phyloP scores from a whole-genome alignment of 192 early-diverging fungal species.

The Backusella westeae region DNA sequence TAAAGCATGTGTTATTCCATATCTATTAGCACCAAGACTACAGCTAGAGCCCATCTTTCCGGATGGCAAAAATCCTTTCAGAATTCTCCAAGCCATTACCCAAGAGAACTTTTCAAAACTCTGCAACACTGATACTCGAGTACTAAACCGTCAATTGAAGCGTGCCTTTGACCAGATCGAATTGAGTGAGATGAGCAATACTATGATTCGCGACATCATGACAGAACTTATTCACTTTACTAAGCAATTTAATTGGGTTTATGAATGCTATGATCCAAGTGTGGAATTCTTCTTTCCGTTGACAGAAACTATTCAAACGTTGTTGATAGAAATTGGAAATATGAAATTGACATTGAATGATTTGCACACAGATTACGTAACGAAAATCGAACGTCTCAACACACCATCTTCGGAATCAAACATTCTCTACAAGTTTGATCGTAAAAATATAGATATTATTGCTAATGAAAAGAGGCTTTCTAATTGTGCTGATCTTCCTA shows the following conservation, averaged over 20 bases:
- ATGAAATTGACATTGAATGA: constrained; percentile 56
- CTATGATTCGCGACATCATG: constrained; percentile 51
- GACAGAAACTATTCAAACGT: constrained; percentile 39
- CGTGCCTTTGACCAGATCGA: constrained; percentile 57
- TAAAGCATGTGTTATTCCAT: not conserved
- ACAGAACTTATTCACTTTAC: constrained; percentile 44
- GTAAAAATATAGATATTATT: not conserved
- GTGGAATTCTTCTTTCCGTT: constrained; percentile 47
- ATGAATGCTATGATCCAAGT: constrained; percentile 13
- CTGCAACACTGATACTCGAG: constrained; percentile 47
- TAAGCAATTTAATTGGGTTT: constrained; percentile 49
- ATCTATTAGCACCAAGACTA: not conserved
- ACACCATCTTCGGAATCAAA: constrained; percentile 6
- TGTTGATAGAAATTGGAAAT: constrained; percentile 51
- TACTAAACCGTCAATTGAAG: constrained; percentile 49
- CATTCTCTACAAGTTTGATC: not conserved
- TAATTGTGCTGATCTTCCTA: not conserved
- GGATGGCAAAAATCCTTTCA: constrained; percentile 4
- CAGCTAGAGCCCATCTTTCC: not conserved
- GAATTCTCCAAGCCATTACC: not conserved
- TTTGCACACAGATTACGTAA: constrained; percentile 56
- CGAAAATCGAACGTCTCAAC: constrained; percentile 49
- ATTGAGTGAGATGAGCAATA: constrained; percentile 54
- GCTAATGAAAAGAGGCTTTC: not conserved
- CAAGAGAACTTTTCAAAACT: constrained; percentile 21